Conservation (phyloP, 179 eudicot genomes). For the Nepenthes alata region DNA sequence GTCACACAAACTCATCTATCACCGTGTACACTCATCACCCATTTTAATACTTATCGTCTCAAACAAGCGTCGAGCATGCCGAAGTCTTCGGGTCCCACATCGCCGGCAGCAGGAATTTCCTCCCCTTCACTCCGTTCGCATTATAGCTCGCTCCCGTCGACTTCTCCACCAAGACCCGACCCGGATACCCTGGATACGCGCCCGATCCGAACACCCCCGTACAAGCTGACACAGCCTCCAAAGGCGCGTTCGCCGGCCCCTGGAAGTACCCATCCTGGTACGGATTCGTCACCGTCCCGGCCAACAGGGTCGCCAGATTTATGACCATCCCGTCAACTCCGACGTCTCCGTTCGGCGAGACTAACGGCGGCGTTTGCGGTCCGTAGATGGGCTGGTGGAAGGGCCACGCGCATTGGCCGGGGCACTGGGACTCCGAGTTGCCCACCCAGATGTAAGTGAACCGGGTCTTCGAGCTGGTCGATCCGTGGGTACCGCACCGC, state of each 20-base stretch:
- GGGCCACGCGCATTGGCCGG: slow-evolving; percentile 67
- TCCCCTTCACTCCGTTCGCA: slow-evolving; percentile 52
- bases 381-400: slow-evolving; percentile 56
- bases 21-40: too few species aligned
- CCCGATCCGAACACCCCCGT: slow-evolving; percentile 65
- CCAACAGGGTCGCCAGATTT: slow-evolving; percentile 46
- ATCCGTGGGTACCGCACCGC: slow-evolving; percentile 57
- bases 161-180: slow-evolving; percentile 37
- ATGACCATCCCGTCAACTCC: slow-evolving; percentile 66
- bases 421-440: slow-evolving; percentile 43
- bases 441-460: slow-evolving; percentile 56
- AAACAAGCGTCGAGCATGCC: slow-evolving; percentile 25
- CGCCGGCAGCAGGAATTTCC: slow-evolving; percentile 49
- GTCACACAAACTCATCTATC: too few species aligned
- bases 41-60: not conserved
- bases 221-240: slow-evolving; percentile 66
- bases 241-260: slow-evolving; percentile 40
- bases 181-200: slow-evolving; percentile 62
- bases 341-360: slow-evolving; percentile 59
- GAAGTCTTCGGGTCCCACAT: slow-evolving; percentile 60
- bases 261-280: slow-evolving; percentile 46
- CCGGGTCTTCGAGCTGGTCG: slow-evolving; percentile 9
- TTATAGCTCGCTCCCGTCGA: slow-evolving; percentile 57
- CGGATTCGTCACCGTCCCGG: slow-evolving; percentile 51
- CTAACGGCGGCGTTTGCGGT: slow-evolving; percentile 49